phyloP scores from a whole-genome alignment of 1,284 basidiomycete species.

The Baeospora myosura region DNA sequence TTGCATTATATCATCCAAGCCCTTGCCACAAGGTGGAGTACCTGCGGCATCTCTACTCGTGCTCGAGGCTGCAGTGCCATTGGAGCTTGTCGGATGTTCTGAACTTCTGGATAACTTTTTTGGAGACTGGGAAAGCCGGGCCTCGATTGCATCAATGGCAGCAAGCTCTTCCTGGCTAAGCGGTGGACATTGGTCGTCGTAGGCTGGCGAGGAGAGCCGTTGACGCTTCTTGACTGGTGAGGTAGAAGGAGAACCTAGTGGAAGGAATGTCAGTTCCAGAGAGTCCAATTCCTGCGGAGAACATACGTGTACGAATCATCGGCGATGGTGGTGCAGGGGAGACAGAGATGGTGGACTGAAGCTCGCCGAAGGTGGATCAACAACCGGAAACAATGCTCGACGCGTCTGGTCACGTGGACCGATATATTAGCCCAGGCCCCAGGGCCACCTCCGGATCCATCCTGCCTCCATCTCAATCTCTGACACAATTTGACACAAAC shows the following conservation, averaged over 20 bases:
- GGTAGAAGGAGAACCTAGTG: conserved; percentile 21
- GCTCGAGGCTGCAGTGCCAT: too few relatives aligned
- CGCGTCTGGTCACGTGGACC: conserved; percentile 1
- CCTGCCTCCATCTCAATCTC: not conserved
- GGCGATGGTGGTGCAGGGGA: not conserved
- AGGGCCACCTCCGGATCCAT: not conserved
- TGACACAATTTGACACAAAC: too few relatives aligned
- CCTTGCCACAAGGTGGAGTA: too few relatives aligned
- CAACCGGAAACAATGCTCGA: not conserved
- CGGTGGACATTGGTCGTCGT: conserved; percentile 47
- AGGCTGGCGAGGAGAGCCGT: conserved; percentile 63
- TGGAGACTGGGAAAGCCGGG: conserved; percentile 41
- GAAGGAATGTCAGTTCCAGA: not conserved
- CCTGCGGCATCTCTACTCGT: too few relatives aligned
- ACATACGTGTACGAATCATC: conserved; percentile 1
- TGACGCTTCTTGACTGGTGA: conserved; percentile 47
- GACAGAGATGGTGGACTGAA: conserved; percentile 1
- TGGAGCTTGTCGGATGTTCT: conserved; percentile 1
- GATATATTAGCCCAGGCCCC: not conserved
- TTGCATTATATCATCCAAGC: not conserved
- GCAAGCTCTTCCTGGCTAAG: conserved; percentile 49
- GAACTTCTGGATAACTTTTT: too few relatives aligned
- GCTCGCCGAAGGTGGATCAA: conserved; percentile 1
- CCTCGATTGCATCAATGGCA: conserved; percentile 50
- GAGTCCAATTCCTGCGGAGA: not conserved